phyloP scores from a whole-genome alignment of 2,329 filamentous ascomycete genomes.

The Septoria linicola region DNA sequence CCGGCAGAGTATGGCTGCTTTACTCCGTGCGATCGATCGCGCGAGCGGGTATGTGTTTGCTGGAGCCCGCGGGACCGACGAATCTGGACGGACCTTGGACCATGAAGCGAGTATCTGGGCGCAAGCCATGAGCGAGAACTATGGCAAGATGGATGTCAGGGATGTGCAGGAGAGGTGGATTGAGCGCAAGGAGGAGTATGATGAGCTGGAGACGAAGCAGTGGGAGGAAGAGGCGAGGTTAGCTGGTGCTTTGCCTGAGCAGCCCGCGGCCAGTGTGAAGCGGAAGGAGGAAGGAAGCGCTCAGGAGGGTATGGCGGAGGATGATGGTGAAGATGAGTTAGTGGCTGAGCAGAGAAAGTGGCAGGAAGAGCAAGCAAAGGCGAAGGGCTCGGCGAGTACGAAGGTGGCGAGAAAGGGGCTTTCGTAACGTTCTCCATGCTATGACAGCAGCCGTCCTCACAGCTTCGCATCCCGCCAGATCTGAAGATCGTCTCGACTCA shows the following conservation, averaged over 20 bases:
- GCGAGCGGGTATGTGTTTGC: slow-evolving; percentile 93
- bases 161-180: slow-evolving; percentile 97
- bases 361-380: slow-evolving; percentile 27
- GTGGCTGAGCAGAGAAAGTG: slow-evolving; percentile 34
- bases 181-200: slow-evolving; percentile 83
- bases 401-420: neutral
- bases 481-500: slow-evolving; percentile 26
- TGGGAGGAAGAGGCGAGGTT: slow-evolving; percentile 69
- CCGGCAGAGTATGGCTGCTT: slow-evolving; percentile 92
- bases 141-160: slow-evolving; percentile 70
- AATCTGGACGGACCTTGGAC: slow-evolving; percentile 46
- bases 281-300: slow-evolving; percentile 25
- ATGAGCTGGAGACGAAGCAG: slow-evolving; percentile 71
- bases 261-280: slow-evolving; percentile 27
- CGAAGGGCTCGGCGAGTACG: neutral
- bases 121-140: slow-evolving; percentile 76
- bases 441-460: slow-evolving; percentile 1
- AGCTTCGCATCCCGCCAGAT: slow-evolving; percentile 23
- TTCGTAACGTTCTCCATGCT: no score
- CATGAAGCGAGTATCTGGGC: slow-evolving; percentile 75
- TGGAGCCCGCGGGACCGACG: slow-evolving; percentile 84
- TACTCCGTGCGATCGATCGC: slow-evolving; percentile 84
- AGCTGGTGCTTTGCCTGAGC: slow-evolving; percentile 32
- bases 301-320: slow-evolving; percentile 23
- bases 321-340: slow-evolving; percentile 32